phyloP scores from a whole-genome alignment of 1,284 basidiomycete species.

The Ganoderma leucocontextum region DNA sequence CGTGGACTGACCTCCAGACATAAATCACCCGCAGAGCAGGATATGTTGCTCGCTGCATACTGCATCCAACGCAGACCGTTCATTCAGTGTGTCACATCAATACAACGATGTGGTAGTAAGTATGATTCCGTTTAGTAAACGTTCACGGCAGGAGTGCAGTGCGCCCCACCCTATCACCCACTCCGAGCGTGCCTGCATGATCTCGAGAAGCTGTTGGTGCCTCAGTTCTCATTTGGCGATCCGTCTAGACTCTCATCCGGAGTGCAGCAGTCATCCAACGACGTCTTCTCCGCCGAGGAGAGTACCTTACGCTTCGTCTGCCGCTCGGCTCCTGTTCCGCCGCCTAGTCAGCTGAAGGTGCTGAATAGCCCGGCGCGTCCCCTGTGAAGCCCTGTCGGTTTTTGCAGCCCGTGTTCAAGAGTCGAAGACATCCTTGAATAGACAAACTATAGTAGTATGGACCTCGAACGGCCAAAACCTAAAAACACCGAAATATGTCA shows the following conservation, averaged over 20 bases:
- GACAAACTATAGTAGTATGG: background rate
- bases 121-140: background rate
- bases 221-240: constrained; percentile 5
- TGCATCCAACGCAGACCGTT: background rate
- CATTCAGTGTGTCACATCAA: background rate
- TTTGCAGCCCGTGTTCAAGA: background rate
- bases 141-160: background rate
- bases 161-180: background rate
- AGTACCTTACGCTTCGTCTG: background rate
- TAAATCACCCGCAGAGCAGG: background rate
- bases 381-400: background rate
- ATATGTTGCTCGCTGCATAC: background rate
- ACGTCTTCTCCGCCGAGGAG: background rate
- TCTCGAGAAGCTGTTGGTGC: constrained; percentile 6
- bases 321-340: background rate
- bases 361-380: background rate
- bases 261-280: background rate
- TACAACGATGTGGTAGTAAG: background rate
- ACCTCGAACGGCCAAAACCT: background rate
- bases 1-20: background rate
- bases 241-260: constrained; percentile 4
- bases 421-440: background rate
- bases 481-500: background rate
- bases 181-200: background rate
- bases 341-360: background rate